Evolutionary conservation across 2,329 filamentous ascomycete species (phyloP).

Genomic region (Fusarium verticillioides): DNA sequence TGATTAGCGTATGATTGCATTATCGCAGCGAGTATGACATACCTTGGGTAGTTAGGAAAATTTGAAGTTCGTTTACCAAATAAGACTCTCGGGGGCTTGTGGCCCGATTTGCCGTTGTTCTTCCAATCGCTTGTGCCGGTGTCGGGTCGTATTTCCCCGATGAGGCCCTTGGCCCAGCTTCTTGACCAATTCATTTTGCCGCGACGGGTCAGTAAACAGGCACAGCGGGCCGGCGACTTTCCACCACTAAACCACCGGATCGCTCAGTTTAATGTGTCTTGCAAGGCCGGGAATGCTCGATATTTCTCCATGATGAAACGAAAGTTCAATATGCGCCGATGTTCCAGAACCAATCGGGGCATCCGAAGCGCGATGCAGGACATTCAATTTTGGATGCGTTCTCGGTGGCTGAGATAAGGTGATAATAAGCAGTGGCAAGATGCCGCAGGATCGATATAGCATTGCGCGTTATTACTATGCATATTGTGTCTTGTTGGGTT

Average conservation of each 20-base stretch:
- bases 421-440: not conserved
- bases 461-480: constrained; percentile 7
- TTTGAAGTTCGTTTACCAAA: not conserved
- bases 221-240: constrained; percentile 26
- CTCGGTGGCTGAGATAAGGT: not conserved
- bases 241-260: not conserved
- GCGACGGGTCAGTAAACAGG: constrained; percentile 10
- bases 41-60: constrained; percentile 16
- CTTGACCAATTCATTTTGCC: constrained; percentile 12
- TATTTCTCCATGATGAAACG: not conserved
- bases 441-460: constrained; percentile 10
- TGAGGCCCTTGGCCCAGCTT: not conserved
- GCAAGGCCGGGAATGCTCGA: not conserved
- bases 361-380: not conserved
- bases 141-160: constrained; percentile 15
- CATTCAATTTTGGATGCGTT: not conserved
- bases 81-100: constrained; percentile 10
- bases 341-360: not conserved
- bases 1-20: constrained; percentile 36
- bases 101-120: constrained; percentile 23
- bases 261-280: not conserved
- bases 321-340: not conserved
- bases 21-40: constrained; percentile 19
- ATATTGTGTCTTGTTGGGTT: constrained; percentile 2
- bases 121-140: not conserved